phyloP scores from a whole-genome alignment of 768 basidiomycete species.

The Mycena chlorophos region DNA sequence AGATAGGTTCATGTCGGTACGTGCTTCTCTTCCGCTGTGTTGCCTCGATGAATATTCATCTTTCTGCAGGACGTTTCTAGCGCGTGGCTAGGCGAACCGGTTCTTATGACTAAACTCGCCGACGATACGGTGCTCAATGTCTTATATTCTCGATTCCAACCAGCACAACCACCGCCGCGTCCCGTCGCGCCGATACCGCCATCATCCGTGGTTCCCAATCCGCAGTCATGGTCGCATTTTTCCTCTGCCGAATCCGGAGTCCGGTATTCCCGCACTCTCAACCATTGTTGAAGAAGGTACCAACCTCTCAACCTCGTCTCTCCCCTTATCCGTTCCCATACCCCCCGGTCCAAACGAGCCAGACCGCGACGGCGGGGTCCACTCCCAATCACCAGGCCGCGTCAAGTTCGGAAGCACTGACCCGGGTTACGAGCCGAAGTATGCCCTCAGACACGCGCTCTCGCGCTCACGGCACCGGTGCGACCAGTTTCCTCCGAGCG shows the following conservation, averaged over 20 bases:
- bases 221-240: not conserved
- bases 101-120: not conserved
- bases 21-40: not conserved
- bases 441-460: too few relatives aligned
- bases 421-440: too few relatives aligned
- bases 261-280: not conserved
- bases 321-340: too few relatives aligned
- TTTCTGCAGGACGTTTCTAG: conserved; percentile 13
- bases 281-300: not conserved
- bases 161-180: not conserved
- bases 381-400: not conserved
- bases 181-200: not conserved
- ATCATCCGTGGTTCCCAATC: not conserved
- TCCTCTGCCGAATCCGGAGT: not conserved
- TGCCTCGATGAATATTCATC: not conserved
- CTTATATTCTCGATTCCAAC: not conserved
- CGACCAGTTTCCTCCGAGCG: too few relatives aligned
- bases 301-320: not conserved
- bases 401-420: not conserved
- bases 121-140: conserved; percentile 12
- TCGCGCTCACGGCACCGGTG: too few relatives aligned
- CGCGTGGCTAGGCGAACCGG: conserved; percentile 15
- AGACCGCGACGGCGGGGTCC: too few relatives aligned
- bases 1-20: conserved; percentile 12
- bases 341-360: too few relatives aligned